phyloP scores from a whole-genome alignment of 2,329 filamentous ascomycete genomes.

The Chrysosporium queenslandicum region DNA sequence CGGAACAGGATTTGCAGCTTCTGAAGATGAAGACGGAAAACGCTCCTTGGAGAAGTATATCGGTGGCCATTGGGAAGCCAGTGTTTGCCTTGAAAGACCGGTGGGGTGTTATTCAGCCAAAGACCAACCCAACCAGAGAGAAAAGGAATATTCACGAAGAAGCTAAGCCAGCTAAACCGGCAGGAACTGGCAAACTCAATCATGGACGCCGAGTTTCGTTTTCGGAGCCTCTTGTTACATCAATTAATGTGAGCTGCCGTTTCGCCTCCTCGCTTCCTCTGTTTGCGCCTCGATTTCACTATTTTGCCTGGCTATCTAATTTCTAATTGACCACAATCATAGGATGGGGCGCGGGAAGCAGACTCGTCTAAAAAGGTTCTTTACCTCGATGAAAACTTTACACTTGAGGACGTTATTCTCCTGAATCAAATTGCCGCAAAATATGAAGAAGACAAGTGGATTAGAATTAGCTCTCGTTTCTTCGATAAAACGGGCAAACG shows the following conservation, averaged over 20 bases:
- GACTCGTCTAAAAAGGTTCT: constrained; percentile 15
- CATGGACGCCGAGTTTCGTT: constrained; percentile 13
- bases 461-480: constrained; percentile 40
- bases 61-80: constrained; percentile 20
- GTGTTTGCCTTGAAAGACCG: constrained; percentile 22
- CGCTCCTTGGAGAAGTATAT: constrained; percentile 21
- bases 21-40: constrained; percentile 18
- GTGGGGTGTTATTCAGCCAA: constrained; percentile 18
- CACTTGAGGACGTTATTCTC: constrained; percentile 23
- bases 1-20: constrained; percentile 20
- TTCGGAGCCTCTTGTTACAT: constrained; percentile 11
- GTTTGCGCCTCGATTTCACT: too few relatives aligned
- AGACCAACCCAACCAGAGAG: constrained; percentile 1
- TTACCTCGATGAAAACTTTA: constrained; percentile 24
- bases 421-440: constrained; percentile 37
- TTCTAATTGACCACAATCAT: neutral
- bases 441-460: constrained; percentile 39
- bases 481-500: constrained; percentile 41
- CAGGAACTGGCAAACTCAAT: neutral
- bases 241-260: neutral
- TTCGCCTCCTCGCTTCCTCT: too few relatives aligned
- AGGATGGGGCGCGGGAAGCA: constrained; percentile 3
- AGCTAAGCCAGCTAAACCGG: too few relatives aligned
- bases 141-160: constrained; percentile 8
- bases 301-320: neutral